Evolutionary conservation across 1,284 basidiomycete species (phyloP).

Genomic region (Earliella scabrosa): DNA sequence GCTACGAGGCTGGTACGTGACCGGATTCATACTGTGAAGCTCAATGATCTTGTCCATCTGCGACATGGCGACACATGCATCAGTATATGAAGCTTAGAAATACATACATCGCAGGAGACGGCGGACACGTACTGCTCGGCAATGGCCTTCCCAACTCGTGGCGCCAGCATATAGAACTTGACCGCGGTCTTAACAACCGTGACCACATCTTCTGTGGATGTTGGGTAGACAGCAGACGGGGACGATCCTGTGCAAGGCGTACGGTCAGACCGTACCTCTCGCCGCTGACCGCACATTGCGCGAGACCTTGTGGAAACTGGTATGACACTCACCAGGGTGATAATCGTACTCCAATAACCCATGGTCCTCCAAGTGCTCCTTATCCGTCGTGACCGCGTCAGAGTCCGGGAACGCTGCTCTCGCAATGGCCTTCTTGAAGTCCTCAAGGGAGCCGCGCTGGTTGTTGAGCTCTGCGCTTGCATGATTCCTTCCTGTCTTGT

Average conservation of each 20-base stretch:
- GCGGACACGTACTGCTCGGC: constrained; percentile 51
- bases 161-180: constrained; percentile 66
- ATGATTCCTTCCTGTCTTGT: background rate
- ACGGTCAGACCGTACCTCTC: background rate
- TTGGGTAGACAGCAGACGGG: constrained; percentile 60
- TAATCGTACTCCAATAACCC: constrained; percentile 63
- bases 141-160: constrained; percentile 65
- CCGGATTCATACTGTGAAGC: constrained; percentile 62
- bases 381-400: constrained; percentile 55
- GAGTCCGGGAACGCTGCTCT: constrained; percentile 40
- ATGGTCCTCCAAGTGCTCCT: constrained; percentile 56
- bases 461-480: constrained; percentile 24
- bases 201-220: constrained; percentile 62
- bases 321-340: constrained; percentile 50
- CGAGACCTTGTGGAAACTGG: background rate
- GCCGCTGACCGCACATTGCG: background rate
- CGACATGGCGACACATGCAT: constrained; percentile 70
- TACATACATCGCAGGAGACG: background rate
- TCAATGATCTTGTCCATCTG: constrained; percentile 85
- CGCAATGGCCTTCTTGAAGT: constrained; percentile 55
- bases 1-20: too few relatives aligned
- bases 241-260: constrained; percentile 42
- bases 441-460: constrained; percentile 50
- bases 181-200: constrained; percentile 60
- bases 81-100: constrained; percentile 31